Conservation (phyloP, 352 stramenopile genomes). For the Phytophthora foliorum region DNA sequence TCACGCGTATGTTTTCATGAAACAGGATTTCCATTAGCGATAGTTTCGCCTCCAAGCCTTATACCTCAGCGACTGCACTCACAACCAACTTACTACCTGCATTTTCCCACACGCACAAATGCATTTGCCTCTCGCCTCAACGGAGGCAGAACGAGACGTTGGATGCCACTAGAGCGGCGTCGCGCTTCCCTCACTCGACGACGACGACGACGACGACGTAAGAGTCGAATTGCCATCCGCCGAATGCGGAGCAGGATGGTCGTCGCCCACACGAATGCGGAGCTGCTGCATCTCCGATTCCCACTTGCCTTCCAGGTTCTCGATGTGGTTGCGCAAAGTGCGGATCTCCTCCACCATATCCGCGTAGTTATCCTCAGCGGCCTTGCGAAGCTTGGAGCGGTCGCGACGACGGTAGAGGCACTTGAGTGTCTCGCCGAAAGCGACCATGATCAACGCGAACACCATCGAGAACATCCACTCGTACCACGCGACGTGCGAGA, state of each 20-base stretch:
- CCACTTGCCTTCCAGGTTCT: slow-evolving; percentile 70
- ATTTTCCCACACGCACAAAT: slow-evolving; percentile 33
- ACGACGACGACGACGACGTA: slow-evolving; percentile 67
- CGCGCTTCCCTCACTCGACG: slow-evolving; percentile 44
- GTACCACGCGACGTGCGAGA: slow-evolving; percentile 76
- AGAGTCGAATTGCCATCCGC: slow-evolving; percentile 55
- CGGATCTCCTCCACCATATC: slow-evolving; percentile 67
- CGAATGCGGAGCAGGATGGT: slow-evolving; percentile 20
- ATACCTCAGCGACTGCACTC: slow-evolving; percentile 20
- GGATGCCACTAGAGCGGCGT: slow-evolving; percentile 21
- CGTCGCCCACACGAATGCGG: slow-evolving; percentile 32
- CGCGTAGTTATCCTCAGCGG: slow-evolving; percentile 52
- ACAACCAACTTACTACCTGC: slow-evolving; percentile 24
- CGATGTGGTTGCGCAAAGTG: slow-evolving; percentile 63
- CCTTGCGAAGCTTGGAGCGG: slow-evolving; percentile 47
- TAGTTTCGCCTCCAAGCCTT: slow-evolving; percentile 10
- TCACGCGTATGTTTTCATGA: slow-evolving; percentile 24
- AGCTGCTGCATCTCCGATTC: slow-evolving; percentile 60
- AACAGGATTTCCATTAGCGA: slow-evolving; percentile 30
- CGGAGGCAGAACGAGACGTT: background rate
- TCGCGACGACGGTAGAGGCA: slow-evolving; percentile 68
- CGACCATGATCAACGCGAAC: slow-evolving; percentile 74
- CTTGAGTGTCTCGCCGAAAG: slow-evolving; percentile 79
- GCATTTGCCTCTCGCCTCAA: slow-evolving; percentile 15
- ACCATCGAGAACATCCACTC: slow-evolving; percentile 80